These are phyloP conservation scores for Xylariaceae sp. DNA, from an alignment of 2,329 filamentous ascomycete species.

Conservation along the genomic window DNA sequence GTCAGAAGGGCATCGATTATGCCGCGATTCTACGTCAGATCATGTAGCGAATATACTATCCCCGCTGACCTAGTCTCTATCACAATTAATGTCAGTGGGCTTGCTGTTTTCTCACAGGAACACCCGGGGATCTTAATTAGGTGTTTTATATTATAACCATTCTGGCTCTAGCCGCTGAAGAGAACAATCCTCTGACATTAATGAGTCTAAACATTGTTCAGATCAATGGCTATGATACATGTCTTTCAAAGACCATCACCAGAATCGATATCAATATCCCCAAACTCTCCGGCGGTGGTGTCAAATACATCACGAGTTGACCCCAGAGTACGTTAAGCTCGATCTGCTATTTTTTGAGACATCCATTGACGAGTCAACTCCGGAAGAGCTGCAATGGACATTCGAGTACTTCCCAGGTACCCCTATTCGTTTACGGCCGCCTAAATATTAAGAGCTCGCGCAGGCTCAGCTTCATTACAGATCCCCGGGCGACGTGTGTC, in stretches of 20 bases:
- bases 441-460: neutral
- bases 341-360: constrained; percentile 4
- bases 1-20: neutral
- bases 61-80: constrained; percentile 6
- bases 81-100: constrained; percentile 4
- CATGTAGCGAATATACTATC: neutral
- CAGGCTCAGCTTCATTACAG: neutral
- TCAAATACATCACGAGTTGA: constrained; percentile 3
- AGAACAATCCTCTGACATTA: neutral
- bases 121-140: neutral
- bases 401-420: neutral
- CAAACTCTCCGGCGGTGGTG: neutral
- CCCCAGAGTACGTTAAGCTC: neutral
- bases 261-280: neutral
- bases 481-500: neutral
- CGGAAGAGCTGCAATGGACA: neutral
- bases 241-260: neutral
- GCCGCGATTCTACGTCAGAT: constrained; percentile 2
- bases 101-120: constrained; percentile 2
- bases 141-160: neutral
- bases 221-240: neutral
- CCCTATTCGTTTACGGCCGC: neutral
- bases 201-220: neutral
- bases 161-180: constrained; percentile 12
- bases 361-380: neutral